These are phyloP conservation scores for Candida xyloterini DNA, from an alignment of 805 yeast genomes.

Conservation along the genomic window DNA sequence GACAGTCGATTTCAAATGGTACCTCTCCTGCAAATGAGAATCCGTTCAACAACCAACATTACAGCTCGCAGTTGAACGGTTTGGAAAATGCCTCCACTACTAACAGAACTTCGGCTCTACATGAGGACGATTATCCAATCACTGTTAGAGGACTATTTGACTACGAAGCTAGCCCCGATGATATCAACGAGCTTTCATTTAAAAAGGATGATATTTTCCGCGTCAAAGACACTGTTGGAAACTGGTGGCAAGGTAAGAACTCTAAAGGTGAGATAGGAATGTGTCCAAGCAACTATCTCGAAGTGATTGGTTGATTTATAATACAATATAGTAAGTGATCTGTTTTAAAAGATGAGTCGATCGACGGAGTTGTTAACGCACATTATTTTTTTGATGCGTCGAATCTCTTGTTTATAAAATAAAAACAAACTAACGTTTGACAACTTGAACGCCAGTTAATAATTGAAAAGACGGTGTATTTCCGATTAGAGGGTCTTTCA, in stretches of 20 bases:
- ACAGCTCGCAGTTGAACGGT: slow-evolving; percentile 37
- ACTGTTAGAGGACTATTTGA: slow-evolving; percentile 83
- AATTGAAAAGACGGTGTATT: neutral
- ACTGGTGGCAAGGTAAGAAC: slow-evolving; percentile 98
- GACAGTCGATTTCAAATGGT: slow-evolving; percentile 4
- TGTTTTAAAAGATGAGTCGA: neutral
- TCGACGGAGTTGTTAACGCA: slow-evolving; percentile 4
- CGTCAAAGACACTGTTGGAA: slow-evolving; percentile 88
- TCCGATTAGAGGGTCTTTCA: neutral
- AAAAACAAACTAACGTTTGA: slow-evolving; percentile 6
- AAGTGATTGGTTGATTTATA: slow-evolving; percentile 46
- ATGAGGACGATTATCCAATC: slow-evolving; percentile 61
- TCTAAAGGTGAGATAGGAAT: slow-evolving; percentile 91
- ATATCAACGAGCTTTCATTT: slow-evolving; percentile 88
- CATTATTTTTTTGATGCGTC: slow-evolving; percentile 3
- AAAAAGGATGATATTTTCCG: slow-evolving; percentile 87
- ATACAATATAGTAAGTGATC: neutral
- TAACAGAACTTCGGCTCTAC: slow-evolving; percentile 16
- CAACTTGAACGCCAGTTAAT: neutral
- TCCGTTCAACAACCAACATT: slow-evolving; percentile 23
- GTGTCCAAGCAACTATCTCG: slow-evolving; percentile 93
- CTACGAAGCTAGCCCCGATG: slow-evolving; percentile 88
- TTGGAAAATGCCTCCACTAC: slow-evolving; percentile 34
- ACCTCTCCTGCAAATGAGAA: slow-evolving; percentile 12
- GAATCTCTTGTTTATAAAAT: neutral